These are phyloP conservation scores for Scheffersomyces parashehatae DNA, from an alignment of 1,139 yeast genomes.

Conservation along the genomic window DNA sequence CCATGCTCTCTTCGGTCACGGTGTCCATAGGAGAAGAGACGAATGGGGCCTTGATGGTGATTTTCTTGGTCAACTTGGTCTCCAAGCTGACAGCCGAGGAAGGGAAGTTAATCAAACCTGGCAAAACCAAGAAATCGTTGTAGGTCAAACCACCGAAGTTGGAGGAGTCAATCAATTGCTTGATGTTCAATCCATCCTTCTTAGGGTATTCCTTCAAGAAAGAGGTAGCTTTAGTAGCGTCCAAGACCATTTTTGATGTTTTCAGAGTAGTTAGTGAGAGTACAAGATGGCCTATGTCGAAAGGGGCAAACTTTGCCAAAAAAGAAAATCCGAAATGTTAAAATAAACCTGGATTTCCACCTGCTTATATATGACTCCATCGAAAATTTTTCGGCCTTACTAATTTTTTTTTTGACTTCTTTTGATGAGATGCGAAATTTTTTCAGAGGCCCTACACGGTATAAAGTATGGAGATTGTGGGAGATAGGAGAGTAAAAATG, in stretches of 20 bases:
- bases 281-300: constrained; percentile 9
- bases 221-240: constrained; percentile 67
- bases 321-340: constrained; percentile 25
- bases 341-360: constrained; percentile 4
- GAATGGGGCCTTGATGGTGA: constrained; percentile 89
- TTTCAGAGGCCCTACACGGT: background rate
- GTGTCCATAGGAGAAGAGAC: constrained; percentile 99
- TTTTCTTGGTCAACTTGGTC: constrained; percentile 85
- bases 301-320: constrained; percentile 48
- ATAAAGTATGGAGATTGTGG: background rate
- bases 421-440: background rate
- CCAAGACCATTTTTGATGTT: constrained; percentile 38
- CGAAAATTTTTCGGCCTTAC: background rate
- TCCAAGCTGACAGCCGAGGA: constrained; percentile 76
- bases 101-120: constrained; percentile 92
- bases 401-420: constrained; percentile 9
- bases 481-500: too few relatives aligned
- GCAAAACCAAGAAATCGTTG: constrained; percentile 92
- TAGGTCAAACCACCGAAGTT: constrained; percentile 95
- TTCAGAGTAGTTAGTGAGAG: background rate
- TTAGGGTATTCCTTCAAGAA: constrained; percentile 62
- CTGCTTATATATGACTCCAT: background rate
- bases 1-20: constrained; percentile 96
- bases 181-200: constrained; percentile 85
- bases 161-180: constrained; percentile 84